These are phyloP conservation scores for Serendipita sp. DNA, from an alignment of 768 basidiomycete species.

Conservation along the genomic window DNA sequence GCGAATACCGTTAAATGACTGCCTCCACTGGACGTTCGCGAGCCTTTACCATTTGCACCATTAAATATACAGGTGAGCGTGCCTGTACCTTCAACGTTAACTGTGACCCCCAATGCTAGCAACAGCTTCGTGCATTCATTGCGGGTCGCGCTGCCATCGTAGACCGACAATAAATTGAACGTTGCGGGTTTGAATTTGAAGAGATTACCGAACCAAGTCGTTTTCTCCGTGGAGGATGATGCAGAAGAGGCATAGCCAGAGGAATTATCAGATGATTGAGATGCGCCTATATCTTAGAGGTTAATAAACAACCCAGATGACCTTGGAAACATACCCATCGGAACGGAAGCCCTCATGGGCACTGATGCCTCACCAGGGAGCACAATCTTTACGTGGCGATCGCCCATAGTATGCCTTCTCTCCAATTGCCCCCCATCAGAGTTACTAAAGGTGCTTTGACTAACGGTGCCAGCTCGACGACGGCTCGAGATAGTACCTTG, in stretches of 20 bases:
- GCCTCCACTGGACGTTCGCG: not conserved
- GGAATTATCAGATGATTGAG: not conserved
- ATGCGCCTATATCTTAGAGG: not conserved
- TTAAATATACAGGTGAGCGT: not conserved
- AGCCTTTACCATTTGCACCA: not conserved
- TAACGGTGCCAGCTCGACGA: not conserved
- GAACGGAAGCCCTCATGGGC: not conserved
- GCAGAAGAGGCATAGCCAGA: not conserved
- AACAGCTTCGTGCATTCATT: constrained; percentile 61
- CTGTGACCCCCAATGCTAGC: constrained; percentile 50
- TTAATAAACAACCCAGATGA: not conserved
- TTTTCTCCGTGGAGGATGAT: not conserved
- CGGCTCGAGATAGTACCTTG: not conserved
- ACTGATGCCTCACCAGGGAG: constrained; percentile 24
- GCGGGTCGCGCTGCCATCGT: constrained; percentile 47
- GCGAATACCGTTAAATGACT: not conserved
- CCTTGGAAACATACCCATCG: no score
- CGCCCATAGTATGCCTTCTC: constrained; percentile 7
- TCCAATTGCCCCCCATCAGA: not conserved
- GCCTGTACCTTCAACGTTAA: constrained; percentile 44
- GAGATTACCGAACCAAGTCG: constrained; percentile 70
- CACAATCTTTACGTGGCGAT: constrained; percentile 35
- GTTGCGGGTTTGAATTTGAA: constrained; percentile 69
- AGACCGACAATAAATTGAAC: constrained; percentile 40
- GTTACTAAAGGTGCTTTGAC: not conserved